Conservation (phyloP, 2,329 filamentous ascomycete genomes). For the Hypocreales sp. region DNA sequence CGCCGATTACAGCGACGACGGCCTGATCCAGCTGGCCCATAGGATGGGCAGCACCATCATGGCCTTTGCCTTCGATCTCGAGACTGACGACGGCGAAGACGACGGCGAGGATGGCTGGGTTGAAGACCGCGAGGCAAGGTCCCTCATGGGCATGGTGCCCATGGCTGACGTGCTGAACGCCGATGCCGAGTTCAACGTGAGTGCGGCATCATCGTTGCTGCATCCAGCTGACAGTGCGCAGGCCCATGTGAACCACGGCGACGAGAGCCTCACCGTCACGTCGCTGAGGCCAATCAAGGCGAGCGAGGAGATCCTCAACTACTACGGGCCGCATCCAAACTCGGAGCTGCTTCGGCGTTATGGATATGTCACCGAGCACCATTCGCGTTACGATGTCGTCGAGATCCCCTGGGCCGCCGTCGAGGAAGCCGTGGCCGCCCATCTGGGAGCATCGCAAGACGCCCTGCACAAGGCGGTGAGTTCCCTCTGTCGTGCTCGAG, state of each 20-base stretch:
- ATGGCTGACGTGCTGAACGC: conserved; percentile 85
- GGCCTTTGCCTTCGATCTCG: conserved; percentile 82
- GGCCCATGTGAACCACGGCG: conserved; percentile 38
- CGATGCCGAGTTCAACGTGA: conserved; percentile 71
- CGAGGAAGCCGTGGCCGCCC: conserved; percentile 23
- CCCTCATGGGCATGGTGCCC: conserved; percentile 72
- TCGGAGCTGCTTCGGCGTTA: conserved; percentile 73
- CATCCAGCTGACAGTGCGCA: conserved; percentile 8
- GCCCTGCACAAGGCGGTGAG: conserved; percentile 27
- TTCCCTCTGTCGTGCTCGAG: too few species aligned
- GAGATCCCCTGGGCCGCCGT: conserved; percentile 55
- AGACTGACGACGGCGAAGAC: conserved; percentile 36
- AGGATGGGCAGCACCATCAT: conserved; percentile 80
- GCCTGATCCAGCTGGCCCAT: conserved; percentile 44
- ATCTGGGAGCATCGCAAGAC: conserved; percentile 20
- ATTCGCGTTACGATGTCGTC: conserved; percentile 66
- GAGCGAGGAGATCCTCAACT: conserved; percentile 72
- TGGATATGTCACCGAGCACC: conserved; percentile 70
- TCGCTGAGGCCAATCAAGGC: conserved; percentile 50
- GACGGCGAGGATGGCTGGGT: conserved; percentile 51
- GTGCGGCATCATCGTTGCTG: conserved; percentile 14
- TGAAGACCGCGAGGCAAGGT: conserved; percentile 41
- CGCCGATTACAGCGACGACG: conserved; percentile 21
- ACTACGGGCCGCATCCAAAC: conserved; percentile 73
- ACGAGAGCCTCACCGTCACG: conserved; percentile 50